Percentiles rank a stretch among this genome's conserved stretches.
phyloP scores from a whole-genome alignment of 176 grass and related monocot genomes.

The Canna indica region DNA sequence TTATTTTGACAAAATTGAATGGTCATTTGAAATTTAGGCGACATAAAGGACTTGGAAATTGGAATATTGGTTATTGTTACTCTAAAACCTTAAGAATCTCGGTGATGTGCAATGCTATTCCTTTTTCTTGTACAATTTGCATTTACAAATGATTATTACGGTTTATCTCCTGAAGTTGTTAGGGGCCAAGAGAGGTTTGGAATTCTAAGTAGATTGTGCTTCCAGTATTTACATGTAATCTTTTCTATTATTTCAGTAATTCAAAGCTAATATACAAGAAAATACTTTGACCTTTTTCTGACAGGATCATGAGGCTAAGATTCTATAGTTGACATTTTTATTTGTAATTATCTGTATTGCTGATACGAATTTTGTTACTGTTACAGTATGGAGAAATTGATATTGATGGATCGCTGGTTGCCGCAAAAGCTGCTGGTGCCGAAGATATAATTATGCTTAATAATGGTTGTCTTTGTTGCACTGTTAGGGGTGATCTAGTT shows the following conservation, averaged over 20 bases:
- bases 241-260: background rate
- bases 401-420: constrained; percentile 89
- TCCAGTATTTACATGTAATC: background rate
- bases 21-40: background rate
- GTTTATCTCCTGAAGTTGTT: background rate
- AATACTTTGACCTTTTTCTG: background rate
- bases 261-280: background rate
- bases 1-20: background rate
- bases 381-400: constrained; percentile 93
- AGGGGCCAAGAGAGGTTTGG: background rate
- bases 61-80: background rate
- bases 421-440: constrained; percentile 69
- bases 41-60: background rate
- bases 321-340: background rate
- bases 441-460: constrained; percentile 98
- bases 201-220: background rate
- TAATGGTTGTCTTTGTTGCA: constrained; percentile 98
- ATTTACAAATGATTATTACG: background rate
- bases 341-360: background rate
- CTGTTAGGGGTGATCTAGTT: constrained; percentile 93
- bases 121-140: background rate
- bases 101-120: no score
- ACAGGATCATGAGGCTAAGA: background rate
- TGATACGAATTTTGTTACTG: constrained; percentile 14
- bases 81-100: background rate